These are phyloP conservation scores for Colletotrichum sidae DNA, from an alignment of 2,329 filamentous ascomycete genomes.

Conservation along the genomic window DNA sequence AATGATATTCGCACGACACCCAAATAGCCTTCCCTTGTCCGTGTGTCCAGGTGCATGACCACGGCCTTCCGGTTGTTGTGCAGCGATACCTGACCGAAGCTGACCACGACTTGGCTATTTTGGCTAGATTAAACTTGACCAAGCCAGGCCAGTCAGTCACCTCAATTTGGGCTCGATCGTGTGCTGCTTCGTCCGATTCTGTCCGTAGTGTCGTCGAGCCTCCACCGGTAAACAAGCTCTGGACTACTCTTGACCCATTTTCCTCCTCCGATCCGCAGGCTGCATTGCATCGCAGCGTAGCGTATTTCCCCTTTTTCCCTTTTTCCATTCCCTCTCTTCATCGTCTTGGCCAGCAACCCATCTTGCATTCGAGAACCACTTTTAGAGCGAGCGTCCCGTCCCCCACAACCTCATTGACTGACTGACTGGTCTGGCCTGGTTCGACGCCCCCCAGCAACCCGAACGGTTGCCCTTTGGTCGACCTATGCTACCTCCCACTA, in stretches of 20 bases:
- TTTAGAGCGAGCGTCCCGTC: slow-evolving; percentile 14
- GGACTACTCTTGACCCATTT: neutral
- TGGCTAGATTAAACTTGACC: no score
- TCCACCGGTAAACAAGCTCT: slow-evolving; percentile 24
- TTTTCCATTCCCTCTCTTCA: neutral
- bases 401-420: neutral
- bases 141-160: no score
- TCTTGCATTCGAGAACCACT: slow-evolving; percentile 16
- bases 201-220: slow-evolving; percentile 7
- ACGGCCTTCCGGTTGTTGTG: slow-evolving; percentile 17
- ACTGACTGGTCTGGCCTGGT: neutral
- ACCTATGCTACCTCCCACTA: neutral
- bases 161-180: neutral
- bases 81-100: slow-evolving; percentile 15
- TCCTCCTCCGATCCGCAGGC: slow-evolving; percentile 5
- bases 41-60: slow-evolving; percentile 11
- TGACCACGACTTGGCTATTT: slow-evolving; percentile 7
- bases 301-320: slow-evolving; percentile 5
- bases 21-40: slow-evolving; percentile 8
- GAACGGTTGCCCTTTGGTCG: no score
- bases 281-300: no score
- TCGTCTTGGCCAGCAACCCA: slow-evolving; percentile 6
- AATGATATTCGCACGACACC: slow-evolving; percentile 5
- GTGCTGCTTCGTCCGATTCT: slow-evolving; percentile 6
- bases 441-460: neutral